These are phyloP conservation scores for Echinosophora koreensis DNA, from an alignment of 306 rosid genomes.

Conservation along the genomic window DNA sequence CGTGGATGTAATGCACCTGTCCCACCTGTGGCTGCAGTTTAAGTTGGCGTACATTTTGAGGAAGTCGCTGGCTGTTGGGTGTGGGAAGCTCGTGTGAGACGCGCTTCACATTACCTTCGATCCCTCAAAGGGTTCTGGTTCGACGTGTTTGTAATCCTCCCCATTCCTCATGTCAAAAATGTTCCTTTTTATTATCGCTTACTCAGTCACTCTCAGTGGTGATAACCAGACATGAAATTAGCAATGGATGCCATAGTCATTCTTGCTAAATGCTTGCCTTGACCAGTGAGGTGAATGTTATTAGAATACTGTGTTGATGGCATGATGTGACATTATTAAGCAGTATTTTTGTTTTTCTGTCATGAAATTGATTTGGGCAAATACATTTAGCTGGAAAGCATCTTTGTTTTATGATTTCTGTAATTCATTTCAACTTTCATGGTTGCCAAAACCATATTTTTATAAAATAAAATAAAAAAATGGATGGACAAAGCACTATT, in stretches of 20 bases:
- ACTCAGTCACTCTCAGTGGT: too few relatives aligned
- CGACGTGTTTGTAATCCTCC: too few relatives aligned
- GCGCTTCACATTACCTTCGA: constrained; percentile 76
- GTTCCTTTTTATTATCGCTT: too few relatives aligned
- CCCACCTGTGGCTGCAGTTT: constrained; percentile 91
- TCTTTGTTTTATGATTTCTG: constrained; percentile 67
- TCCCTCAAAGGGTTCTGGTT: too few relatives aligned
- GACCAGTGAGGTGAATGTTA: constrained; percentile 61
- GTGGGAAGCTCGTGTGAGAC: constrained; percentile 99
- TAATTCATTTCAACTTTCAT: constrained; percentile 63
- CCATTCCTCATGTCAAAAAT: too few relatives aligned
- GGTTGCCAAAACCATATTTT: constrained; percentile 62
- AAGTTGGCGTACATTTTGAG: constrained; percentile 83
- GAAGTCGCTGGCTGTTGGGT: constrained; percentile 89
- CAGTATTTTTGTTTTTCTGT: constrained; percentile 64
- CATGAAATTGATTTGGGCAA: constrained; percentile 70
- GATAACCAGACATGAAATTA: too few relatives aligned
- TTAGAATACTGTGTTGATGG: constrained; percentile 74
- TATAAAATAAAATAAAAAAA: constrained; percentile 41
- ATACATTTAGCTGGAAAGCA: constrained; percentile 74
- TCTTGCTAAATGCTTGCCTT: constrained; percentile 76
- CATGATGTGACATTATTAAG: constrained; percentile 70
- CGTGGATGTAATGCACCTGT: constrained; percentile 76
- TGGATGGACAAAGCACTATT: not conserved
- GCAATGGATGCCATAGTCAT: constrained; percentile 55